Evolutionary conservation across 257 asterid species (phyloP).

Genomic region (Cynanchum wilfordii): DNA sequence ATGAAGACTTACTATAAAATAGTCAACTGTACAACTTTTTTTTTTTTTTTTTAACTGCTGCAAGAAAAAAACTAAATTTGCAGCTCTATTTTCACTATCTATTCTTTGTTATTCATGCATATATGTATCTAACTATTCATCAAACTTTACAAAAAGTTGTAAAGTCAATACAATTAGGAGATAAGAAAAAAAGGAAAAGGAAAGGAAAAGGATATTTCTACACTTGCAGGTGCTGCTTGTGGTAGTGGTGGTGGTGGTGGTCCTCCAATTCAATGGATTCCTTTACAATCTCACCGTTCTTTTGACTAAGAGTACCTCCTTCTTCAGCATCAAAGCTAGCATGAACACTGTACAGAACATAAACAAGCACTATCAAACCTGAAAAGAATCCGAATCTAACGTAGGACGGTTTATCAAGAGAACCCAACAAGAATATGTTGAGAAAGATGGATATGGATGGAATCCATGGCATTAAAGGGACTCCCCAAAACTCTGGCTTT

Average conservation of each 20-base stretch:
- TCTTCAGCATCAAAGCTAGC: slow-evolving; percentile 91
- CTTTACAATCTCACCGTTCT: slow-evolving; percentile 39
- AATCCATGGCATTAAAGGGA: slow-evolving; percentile 96
- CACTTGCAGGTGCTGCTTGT: slow-evolving; percentile 32
- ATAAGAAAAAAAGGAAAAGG: background rate
- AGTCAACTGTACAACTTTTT: slow-evolving; percentile 33
- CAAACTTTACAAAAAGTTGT: slow-evolving; percentile 25
- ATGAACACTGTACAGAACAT: slow-evolving; percentile 76
- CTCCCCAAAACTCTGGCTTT: slow-evolving; percentile 92
- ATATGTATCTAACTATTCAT: slow-evolving; percentile 2
- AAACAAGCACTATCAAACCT: slow-evolving; percentile 48
- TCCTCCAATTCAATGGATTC: slow-evolving; percentile 51
- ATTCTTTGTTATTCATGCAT: background rate
- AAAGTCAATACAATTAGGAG: slow-evolving; percentile 17
- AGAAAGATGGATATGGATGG: slow-evolving; percentile 83
- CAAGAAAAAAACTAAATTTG: background rate
- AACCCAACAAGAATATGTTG: slow-evolving; percentile 77
- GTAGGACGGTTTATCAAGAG: slow-evolving; percentile 58
- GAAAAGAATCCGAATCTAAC: slow-evolving; percentile 78
- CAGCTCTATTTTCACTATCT: slow-evolving; percentile 6
- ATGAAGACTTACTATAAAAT: background rate
- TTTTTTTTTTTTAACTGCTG: slow-evolving; percentile 25
- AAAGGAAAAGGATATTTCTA: slow-evolving; percentile 13
- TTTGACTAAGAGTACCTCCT: slow-evolving; percentile 51
- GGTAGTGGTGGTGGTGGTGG: slow-evolving; percentile 4